Evolutionary conservation across 2,329 filamentous ascomycete species (phyloP), one percentile per base, ranked within the genome.

Genomic region (Aureobasidium leucospermi): DNA sequence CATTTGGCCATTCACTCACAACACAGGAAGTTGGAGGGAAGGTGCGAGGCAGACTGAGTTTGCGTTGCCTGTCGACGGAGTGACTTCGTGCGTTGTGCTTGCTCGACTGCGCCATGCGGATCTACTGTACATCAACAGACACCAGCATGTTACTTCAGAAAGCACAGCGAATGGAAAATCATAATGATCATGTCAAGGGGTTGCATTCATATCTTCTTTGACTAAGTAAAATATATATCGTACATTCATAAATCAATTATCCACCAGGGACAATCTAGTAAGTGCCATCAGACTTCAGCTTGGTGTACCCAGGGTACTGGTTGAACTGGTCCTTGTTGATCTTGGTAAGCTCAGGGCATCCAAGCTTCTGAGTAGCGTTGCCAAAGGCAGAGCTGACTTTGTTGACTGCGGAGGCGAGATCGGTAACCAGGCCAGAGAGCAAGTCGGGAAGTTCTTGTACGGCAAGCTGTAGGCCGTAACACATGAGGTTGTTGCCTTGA

Each of bases 401-500:
- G 60, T 70, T 60, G 31, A 74, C 58, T 7, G 74, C 67, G 1
- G 63, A 59, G 8, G 63, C 62, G 29, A 77, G 55, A 19, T 71
- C 68, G 1, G 64, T 62, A 52, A 77, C 73, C 4, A 79, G 32
- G 1, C 70, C 70, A 2, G 70, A 71, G 1, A 79, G 61, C 0
- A 76, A 64, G 65, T 78, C 78, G 1, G 78, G 79, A 0, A 74
- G 67, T 4, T 65, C 72, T 6, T 74, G 71, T 63, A 74, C 68
- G n/a, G 74, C 68, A 11, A 71, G 65, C 53, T 80, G 72, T 34
- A 74, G 70, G 8, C 65, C 71, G 61, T 77, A 76, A 62, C 78
- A 81, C 15, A 74, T 55, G 6, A 75, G 66, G 64, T 82, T 79
- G 68, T 81, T 79, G 13, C 76, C 77, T 58, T 81, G 61, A 1